Evolutionary conservation across 2,329 filamentous ascomycete species (phyloP), one percentile per base, ranked within the genome.

Genomic region (Diaporthe vexans): DNA sequence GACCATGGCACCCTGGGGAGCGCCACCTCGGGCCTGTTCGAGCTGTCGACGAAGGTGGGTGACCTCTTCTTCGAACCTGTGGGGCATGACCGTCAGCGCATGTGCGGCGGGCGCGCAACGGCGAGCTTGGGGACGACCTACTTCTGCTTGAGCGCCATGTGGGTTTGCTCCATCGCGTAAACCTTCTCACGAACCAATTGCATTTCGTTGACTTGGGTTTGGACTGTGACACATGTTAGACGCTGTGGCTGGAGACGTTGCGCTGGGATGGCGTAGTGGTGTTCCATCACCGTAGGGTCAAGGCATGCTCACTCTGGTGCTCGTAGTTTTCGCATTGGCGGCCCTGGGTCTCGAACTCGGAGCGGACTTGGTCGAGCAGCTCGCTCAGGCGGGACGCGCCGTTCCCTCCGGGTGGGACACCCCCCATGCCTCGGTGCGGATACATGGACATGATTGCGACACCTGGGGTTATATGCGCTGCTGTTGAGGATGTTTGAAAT

Each of bases 101-200:
- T 17, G 37, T 56, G 59, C 73, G 78, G 71, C 72, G 73, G 72
- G n/a, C 11, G 37, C 19, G 8, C n/a, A n/a, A n/a, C n/a, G 8
- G n/a, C 33, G 33, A 19, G 26, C 26, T 40, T 29, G 35, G 10
- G 17, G 19, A 15, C 65, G 63, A 48, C 93, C 82, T 88, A 98
- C 96, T 98, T 97, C 84, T 92, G 90, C 87, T 98, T 98, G 81
- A 98, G 91, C 71, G 91, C 91, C 80, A 96, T 89, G 81, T 98
- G 97, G 65, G 93, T 91, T 82, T 97, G 95, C 84, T 99, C 97
- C 83, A 99, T 91, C 79, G 94, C 91, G 81, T 95, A 98, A 75
- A 99, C 94, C 85, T 98, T 98, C 82, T 95, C 93, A 77, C 95
- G 90, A 67, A 99, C 95, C 81, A 98, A 90, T 82, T 98, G 94